phyloP scores from a whole-genome alignment of 371 early-diverging fungal species.

The Mortierella sp. region DNA sequence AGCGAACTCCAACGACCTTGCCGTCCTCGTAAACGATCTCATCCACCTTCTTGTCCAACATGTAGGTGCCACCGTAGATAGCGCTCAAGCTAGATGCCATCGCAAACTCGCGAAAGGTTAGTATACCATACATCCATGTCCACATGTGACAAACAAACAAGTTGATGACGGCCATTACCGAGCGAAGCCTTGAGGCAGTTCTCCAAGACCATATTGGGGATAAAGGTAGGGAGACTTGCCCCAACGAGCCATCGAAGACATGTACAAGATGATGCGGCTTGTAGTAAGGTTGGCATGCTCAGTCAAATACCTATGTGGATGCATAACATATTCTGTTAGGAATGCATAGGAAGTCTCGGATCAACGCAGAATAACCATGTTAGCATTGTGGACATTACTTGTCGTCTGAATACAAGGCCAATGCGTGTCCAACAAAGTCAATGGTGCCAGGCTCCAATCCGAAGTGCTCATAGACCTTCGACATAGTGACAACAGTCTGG shows the following conservation, averaged over 20 bases:
- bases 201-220: conserved; percentile 99
- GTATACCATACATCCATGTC: too few relatives aligned
- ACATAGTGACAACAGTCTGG: conserved; percentile 83
- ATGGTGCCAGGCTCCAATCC: conserved; percentile 93
- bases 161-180: conserved; percentile 64
- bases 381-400: conserved; percentile 12
- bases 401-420: conserved; percentile 98
- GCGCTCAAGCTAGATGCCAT: conserved; percentile 77
- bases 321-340: neutral
- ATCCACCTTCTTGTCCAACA: conserved; percentile 94
- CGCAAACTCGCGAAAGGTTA: too few relatives aligned
- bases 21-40: conserved; percentile 91
- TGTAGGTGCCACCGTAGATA: conserved; percentile 98
- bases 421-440: conserved; percentile 99
- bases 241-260: conserved; percentile 94
- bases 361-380: too few relatives aligned
- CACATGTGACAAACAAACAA: neutral
- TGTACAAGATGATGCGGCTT: conserved; percentile 94
- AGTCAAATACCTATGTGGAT: conserved; percentile 72
- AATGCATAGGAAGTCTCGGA: too few relatives aligned
- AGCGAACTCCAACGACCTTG: conserved; percentile 88
- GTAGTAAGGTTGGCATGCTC: conserved; percentile 93
- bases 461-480: conserved; percentile 91
- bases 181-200: conserved; percentile 99
- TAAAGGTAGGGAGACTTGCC: conserved; percentile 99